Conservation (phyloP, 805 yeast species). For the Grigorovia transvaalensis region DNA sequence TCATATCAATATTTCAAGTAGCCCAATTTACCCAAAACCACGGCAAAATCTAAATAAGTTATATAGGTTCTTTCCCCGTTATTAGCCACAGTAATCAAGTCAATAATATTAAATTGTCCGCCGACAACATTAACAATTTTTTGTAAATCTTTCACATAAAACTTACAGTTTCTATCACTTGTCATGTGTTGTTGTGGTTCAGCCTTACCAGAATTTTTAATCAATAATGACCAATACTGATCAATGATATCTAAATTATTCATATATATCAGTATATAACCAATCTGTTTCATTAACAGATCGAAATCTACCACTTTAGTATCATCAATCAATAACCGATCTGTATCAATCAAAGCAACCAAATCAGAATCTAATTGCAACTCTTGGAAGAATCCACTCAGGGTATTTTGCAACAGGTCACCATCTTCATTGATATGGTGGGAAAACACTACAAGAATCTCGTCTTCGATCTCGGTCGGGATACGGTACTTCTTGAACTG, state of each 20-base stretch:
- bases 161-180: constrained; percentile 12
- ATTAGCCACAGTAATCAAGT: constrained; percentile 38
- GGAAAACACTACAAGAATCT: constrained; percentile 34
- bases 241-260: constrained; percentile 30
- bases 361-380: constrained; percentile 27
- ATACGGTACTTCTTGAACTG: constrained; percentile 27
- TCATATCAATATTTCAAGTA: constrained; percentile 24
- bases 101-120: constrained; percentile 26
- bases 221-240: constrained; percentile 33
- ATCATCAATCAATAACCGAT: constrained; percentile 30
- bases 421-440: constrained; percentile 30
- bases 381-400: constrained; percentile 23
- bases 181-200: constrained; percentile 11
- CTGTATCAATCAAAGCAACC: constrained; percentile 18
- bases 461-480: constrained; percentile 37
- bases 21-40: constrained; percentile 40
- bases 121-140: constrained; percentile 17
- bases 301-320: constrained; percentile 41
- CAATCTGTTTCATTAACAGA: constrained; percentile 32
- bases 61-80: constrained; percentile 30
- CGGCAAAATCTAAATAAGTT: constrained; percentile 38
- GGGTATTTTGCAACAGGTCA: constrained; percentile 31
- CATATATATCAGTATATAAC: constrained; percentile 32
- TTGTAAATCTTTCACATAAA: constrained; percentile 33
- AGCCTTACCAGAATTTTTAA: constrained; percentile 19